Percentiles rank a stretch among this genome's conserved stretches.
phyloP scores from a whole-genome alignment of 1,139 yeast species.

The Debaryomycetaceae sp. region DNA sequence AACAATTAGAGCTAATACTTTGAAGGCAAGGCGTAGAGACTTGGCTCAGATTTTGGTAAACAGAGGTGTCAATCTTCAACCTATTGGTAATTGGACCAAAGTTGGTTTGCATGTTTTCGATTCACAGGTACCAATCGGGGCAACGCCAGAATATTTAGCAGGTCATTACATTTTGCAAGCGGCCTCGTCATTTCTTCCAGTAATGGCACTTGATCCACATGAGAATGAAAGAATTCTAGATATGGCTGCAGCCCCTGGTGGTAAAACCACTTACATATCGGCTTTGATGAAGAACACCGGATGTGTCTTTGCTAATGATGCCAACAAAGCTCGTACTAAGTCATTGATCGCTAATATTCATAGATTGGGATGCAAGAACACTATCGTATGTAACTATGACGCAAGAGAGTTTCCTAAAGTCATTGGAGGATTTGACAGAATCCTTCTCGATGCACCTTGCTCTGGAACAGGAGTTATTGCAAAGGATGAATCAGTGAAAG shows the following conservation, averaged over 20 bases:
- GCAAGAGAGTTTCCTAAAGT: slow-evolving; percentile 98
- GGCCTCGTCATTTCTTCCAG: slow-evolving; percentile 96
- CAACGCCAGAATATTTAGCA: slow-evolving; percentile 97
- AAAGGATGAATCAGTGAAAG: slow-evolving; percentile 93
- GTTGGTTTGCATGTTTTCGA: slow-evolving; percentile 96
- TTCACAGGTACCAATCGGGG: slow-evolving; percentile 98
- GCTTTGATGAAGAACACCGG: slow-evolving; percentile 99
- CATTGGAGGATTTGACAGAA: slow-evolving; percentile 96
- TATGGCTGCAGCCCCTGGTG: slow-evolving; percentile 99
- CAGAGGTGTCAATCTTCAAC: slow-evolving; percentile 96
- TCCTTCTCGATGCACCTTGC: slow-evolving; percentile 96
- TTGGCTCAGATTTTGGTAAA: slow-evolving; percentile 92
- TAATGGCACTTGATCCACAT: slow-evolving; percentile 95
- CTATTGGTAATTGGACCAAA: slow-evolving; percentile 97
- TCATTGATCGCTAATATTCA: slow-evolving; percentile 96
- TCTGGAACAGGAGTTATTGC: slow-evolving; percentile 99
- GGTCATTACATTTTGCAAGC: slow-evolving; percentile 98
- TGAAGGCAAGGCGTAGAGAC: slow-evolving; percentile 92
- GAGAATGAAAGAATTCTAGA: slow-evolving; percentile 93
- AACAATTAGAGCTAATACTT: slow-evolving; percentile 93
- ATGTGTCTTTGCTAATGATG: slow-evolving; percentile 94
- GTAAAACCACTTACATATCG: slow-evolving; percentile 93
- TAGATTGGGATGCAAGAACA: slow-evolving; percentile 93
- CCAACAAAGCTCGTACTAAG: slow-evolving; percentile 93
- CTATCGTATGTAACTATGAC: slow-evolving; percentile 95